Evolutionary conservation across 306 rosid genomes (phyloP).

Genomic region (Fagus sylvatica): DNA sequence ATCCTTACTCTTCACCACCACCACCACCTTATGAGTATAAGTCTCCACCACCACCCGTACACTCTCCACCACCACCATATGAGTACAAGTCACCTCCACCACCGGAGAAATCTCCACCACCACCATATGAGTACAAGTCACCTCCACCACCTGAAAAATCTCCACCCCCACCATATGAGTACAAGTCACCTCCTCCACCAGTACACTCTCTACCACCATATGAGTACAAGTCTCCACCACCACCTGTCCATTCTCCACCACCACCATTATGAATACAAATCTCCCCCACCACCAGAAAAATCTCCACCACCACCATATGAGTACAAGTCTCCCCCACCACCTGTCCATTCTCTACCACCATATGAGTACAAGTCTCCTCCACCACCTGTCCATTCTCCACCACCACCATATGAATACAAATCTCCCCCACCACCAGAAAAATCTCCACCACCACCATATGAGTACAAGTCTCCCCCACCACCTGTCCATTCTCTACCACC

Average conservation of each 20-base stretch:
- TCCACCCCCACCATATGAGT: conserved; percentile 27
- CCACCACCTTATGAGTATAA: conserved; percentile 55
- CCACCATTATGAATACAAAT: conserved; percentile 27
- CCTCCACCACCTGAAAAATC: conserved; percentile 8
- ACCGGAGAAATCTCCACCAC: conserved; percentile 19
- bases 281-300: conserved; percentile 1
- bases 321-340: conserved; percentile 41
- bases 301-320: conserved; percentile 1
- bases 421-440: conserved; percentile 31
- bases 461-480: conserved; percentile 58
- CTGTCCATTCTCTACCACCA: neutral
- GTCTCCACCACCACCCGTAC: conserved; percentile 29
- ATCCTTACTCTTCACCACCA: conserved; percentile 73
- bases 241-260: neutral
- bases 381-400: conserved; percentile 30
- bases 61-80: conserved; percentile 12
- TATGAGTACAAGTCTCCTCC: conserved; percentile 36
- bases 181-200: conserved; percentile 52
- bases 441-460: conserved; percentile 10
- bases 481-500: conserved; percentile 45
- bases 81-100: conserved; percentile 46
- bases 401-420: conserved; percentile 25
- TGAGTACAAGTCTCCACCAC: conserved; percentile 40
- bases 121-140: conserved; percentile 24
- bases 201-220: conserved; percentile 10